A percentile compares a stretch with the other conserved stretches of the same genome.
These are phyloP conservation scores for slime mould (Dictyostelium discoideum) DNA, from an alignment of 78 protist genomes.

Conservation along the genomic window DNA sequence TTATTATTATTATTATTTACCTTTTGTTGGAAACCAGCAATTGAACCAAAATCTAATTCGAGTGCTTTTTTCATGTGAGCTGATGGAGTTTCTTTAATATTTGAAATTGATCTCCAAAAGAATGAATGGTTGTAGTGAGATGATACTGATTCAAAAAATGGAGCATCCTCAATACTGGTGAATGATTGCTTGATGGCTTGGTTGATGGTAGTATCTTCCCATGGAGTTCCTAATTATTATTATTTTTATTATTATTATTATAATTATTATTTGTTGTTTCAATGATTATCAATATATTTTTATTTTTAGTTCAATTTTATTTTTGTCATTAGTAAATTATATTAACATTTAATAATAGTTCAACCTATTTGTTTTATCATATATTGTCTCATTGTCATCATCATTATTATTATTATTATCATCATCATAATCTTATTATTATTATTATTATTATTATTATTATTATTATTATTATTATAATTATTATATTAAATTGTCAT, in stretches of 20 bases:
- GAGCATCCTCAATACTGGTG: slow-evolving; percentile 56
- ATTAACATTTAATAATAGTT: too few species aligned
- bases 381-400: too few species aligned
- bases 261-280: background rate
- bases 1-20: background rate
- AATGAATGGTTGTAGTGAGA: slow-evolving; percentile 71
- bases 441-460: too few species aligned
- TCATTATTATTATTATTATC: too few species aligned
- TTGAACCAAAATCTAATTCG: slow-evolving; percentile 67
- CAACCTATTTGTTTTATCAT: too few species aligned
- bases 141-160: slow-evolving; percentile 61
- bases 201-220: slow-evolving; percentile 16
- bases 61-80: slow-evolving; percentile 35
- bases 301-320: background rate
- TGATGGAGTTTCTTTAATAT: slow-evolving; percentile 5
- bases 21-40: slow-evolving; percentile 23
- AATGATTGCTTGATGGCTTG: slow-evolving; percentile 47
- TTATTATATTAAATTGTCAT: too few species aligned
- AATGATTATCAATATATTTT: background rate
- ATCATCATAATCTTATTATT: too few species aligned
- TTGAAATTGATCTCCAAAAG: slow-evolving; percentile 58
- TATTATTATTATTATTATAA: too few species aligned
- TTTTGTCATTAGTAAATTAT: background rate
- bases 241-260: background rate
- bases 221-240: slow-evolving; percentile 58